Conservation (phyloP, 2,329 filamentous ascomycete genomes). For the Aureobasidium sp. region DNA sequence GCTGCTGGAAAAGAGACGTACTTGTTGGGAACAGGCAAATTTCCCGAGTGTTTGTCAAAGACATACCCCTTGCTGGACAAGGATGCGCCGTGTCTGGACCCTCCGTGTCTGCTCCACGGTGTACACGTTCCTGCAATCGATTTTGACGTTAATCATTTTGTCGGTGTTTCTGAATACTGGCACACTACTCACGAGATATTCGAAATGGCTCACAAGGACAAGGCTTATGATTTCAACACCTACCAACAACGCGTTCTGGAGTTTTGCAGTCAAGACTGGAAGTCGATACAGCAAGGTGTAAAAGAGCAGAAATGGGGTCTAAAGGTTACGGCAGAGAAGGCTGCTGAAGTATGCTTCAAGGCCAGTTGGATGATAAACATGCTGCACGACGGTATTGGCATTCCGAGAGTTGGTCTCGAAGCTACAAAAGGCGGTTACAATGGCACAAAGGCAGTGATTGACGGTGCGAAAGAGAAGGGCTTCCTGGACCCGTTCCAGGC, state of each 20-base stretch:
- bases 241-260: constrained; percentile 79
- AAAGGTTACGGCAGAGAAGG: constrained; percentile 63
- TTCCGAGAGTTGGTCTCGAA: constrained; percentile 72
- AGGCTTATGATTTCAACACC: constrained; percentile 79
- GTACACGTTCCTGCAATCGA: constrained; percentile 92
- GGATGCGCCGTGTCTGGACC: constrained; percentile 70
- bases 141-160: constrained; percentile 94
- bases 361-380: constrained; percentile 97
- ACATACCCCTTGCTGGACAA: constrained; percentile 86
- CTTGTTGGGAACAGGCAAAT: constrained; percentile 75
- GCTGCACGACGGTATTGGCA: constrained; percentile 88
- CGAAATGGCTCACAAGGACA: constrained; percentile 61
- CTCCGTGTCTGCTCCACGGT: constrained; percentile 82
- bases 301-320: constrained; percentile 60
- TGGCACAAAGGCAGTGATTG: constrained; percentile 59
- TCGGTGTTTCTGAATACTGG: constrained; percentile 98
- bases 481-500: constrained; percentile 83
- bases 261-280: constrained; percentile 82
- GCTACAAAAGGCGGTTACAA: constrained; percentile 50
- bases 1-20: constrained; percentile 36
- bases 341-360: constrained; percentile 90
- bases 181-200: constrained; percentile 96
- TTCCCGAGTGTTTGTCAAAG: constrained; percentile 70
- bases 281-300: constrained; percentile 59
- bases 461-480: constrained; percentile 61